Percentiles rank a stretch among this genome's conserved stretches.
phyloP scores from a whole-genome alignment of 2,329 filamentous ascomycete genomes.

The Diaporthe longicolla region DNA sequence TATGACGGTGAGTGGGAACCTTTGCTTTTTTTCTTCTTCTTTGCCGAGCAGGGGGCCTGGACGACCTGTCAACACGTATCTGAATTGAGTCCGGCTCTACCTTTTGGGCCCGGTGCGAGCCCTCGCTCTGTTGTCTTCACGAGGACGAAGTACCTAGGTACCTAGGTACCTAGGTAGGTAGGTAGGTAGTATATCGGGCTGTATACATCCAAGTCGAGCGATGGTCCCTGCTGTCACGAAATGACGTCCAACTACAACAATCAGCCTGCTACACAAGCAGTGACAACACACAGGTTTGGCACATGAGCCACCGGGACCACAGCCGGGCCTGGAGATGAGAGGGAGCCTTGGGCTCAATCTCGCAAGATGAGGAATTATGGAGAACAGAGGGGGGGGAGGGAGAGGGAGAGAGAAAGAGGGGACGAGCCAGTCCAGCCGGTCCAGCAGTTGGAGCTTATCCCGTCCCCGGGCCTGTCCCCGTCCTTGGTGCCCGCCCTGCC shows the following conservation, averaged over 20 bases:
- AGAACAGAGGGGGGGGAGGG: background rate
- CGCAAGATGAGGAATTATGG: conserved; percentile 32
- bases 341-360: conserved; percentile 28
- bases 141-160: background rate
- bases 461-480: conserved; percentile 6
- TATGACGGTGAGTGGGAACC: conserved; percentile 15
- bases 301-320: background rate
- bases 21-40: too few relatives aligned
- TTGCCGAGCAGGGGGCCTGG: background rate
- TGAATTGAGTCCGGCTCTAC: background rate
- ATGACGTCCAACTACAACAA: conserved; percentile 8
- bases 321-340: conserved; percentile 34
- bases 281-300: conserved; percentile 4
- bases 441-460: conserved; percentile 11
- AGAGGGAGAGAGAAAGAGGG: conserved; percentile 4
- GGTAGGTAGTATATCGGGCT: too few relatives aligned
- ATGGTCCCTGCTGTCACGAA: conserved; percentile 18
- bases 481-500: conserved; percentile 7
- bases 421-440: conserved; percentile 10
- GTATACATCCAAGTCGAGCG: conserved; percentile 3
- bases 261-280: conserved; percentile 26
- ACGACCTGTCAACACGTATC: background rate
- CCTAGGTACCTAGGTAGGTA: too few relatives aligned
- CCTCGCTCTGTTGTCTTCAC: background rate
- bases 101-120: background rate